phyloP scores from a whole-genome alignment of 1,284 basidiomycete species.

The Anthracocystis setariae region DNA sequence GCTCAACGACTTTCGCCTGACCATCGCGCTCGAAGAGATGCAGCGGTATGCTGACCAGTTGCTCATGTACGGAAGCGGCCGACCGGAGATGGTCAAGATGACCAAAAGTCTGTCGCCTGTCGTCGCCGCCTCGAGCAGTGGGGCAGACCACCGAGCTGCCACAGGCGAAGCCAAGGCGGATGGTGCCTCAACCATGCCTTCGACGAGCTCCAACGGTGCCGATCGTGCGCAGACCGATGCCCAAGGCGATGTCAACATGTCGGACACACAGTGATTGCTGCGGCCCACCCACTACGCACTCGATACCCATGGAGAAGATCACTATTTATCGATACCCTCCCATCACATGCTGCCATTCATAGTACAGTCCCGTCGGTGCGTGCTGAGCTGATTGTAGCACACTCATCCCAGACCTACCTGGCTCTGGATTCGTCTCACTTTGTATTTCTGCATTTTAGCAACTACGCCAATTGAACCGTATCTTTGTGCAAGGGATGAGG shows the following conservation, averaged over 20 bases:
- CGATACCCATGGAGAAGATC: too few relatives aligned
- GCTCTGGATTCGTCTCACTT: too few relatives aligned
- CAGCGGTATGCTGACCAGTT: constrained; percentile 93
- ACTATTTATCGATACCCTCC: too few relatives aligned
- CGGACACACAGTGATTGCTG: constrained; percentile 2
- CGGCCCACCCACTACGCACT: too few relatives aligned
- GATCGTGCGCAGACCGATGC: constrained; percentile 11
- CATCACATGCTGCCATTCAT: too few relatives aligned
- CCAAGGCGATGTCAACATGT: constrained; percentile 44
- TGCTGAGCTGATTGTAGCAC: too few relatives aligned
- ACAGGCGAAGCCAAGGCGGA: not conserved
- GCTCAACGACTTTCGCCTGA: constrained; percentile 91
- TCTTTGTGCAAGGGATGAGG: too few relatives aligned
- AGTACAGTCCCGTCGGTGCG: too few relatives aligned
- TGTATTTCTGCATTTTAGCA: too few relatives aligned
- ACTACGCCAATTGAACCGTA: too few relatives aligned
- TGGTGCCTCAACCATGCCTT: not conserved
- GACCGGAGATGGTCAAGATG: constrained; percentile 35
- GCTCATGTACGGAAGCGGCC: constrained; percentile 69
- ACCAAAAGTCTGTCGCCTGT: constrained; percentile 15
- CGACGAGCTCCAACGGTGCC: not conserved
- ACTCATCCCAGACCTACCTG: too few relatives aligned
- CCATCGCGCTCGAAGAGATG: constrained; percentile 89
- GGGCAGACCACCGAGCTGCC: not conserved
- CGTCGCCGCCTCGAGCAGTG: not conserved